Conservation (phyloP, 2,329 filamentous ascomycete species). For the Epichloe coenophiala region DNA sequence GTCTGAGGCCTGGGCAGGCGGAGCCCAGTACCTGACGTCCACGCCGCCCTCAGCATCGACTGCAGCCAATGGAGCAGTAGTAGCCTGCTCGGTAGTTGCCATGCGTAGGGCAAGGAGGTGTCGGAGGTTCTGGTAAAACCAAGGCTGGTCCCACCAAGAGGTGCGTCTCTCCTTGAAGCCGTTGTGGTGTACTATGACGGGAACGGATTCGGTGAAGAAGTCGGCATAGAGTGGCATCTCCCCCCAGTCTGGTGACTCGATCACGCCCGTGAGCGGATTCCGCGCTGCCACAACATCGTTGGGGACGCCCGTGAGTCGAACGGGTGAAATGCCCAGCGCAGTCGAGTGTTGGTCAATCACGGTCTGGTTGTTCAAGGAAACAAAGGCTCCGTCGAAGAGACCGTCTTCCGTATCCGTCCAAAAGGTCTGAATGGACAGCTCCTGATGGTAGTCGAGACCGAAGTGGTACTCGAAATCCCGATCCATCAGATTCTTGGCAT, state of each 20-base stretch:
- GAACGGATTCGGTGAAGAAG: conserved; percentile 11
- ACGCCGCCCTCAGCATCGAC: not conserved
- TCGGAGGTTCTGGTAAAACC: conserved; percentile 12
- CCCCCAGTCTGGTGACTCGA: conserved; percentile 8
- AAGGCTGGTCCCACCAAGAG: conserved; percentile 14
- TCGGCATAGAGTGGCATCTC: conserved; percentile 7
- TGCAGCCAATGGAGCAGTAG: not conserved
- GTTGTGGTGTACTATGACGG: conserved; percentile 14
- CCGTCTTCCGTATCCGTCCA: conserved; percentile 8
- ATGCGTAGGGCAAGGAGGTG: conserved; percentile 2
- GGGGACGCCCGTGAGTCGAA: conserved; percentile 10
- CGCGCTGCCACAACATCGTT: conserved; percentile 7
- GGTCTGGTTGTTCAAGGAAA: conserved; percentile 9
- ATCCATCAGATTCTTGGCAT: conserved; percentile 2
- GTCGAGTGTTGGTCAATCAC: conserved; percentile 9
- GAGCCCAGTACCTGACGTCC: conserved; percentile 1
- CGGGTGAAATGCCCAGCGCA: conserved; percentile 8
- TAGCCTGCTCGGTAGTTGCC: not conserved
- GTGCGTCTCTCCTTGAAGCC: conserved; percentile 11
- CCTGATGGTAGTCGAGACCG: conserved; percentile 15
- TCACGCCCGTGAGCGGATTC: conserved; percentile 6
- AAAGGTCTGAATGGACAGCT: conserved; percentile 10
- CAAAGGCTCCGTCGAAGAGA: conserved; percentile 11
- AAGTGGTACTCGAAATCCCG: conserved; percentile 13
- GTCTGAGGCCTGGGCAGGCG: not conserved